phyloP scores from a whole-genome alignment of 176 grass and related monocot species.

The Triticum timopheevii region DNA sequence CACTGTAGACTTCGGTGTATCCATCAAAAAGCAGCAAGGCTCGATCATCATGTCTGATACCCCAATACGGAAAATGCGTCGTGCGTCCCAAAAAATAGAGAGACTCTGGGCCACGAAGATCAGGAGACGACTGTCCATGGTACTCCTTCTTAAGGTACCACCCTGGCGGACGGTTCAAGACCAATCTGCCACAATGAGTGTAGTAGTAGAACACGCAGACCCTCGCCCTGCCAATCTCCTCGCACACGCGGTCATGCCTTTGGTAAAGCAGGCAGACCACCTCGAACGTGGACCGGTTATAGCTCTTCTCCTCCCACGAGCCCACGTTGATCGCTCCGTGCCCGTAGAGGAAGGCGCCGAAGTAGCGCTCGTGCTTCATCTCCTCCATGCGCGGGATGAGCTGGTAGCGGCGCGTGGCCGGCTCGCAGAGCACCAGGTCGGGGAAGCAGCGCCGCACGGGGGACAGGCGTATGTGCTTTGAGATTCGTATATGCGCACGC shows the following conservation, averaged over 20 bases:
- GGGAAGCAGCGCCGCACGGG: neutral
- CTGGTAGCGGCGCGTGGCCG: neutral
- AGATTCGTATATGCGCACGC: no score
- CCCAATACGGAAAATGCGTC: neutral
- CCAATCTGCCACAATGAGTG: neutral
- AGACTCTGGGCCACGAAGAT: neutral
- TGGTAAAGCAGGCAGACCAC: neutral
- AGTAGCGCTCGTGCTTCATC: neutral
- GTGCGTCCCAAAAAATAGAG: neutral
- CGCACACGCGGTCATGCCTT: neutral
- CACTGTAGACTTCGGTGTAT: no score
- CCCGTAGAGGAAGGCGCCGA: neutral
- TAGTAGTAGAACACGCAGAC: neutral
- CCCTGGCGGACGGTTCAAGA: neutral
- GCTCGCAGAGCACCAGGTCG: constrained; percentile 25
- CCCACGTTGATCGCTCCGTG: neutral
- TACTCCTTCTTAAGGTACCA: neutral
- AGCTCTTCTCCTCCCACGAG: neutral
- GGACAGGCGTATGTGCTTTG: no score
- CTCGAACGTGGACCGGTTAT: neutral
- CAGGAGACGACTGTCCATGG: neutral
- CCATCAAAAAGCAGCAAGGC: neutral
- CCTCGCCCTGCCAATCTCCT: neutral
- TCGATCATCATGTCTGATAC: neutral
- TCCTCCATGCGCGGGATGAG: neutral